phyloP scores from a whole-genome alignment of 2,329 filamentous ascomycete species.

The Septoria petroselini region DNA sequence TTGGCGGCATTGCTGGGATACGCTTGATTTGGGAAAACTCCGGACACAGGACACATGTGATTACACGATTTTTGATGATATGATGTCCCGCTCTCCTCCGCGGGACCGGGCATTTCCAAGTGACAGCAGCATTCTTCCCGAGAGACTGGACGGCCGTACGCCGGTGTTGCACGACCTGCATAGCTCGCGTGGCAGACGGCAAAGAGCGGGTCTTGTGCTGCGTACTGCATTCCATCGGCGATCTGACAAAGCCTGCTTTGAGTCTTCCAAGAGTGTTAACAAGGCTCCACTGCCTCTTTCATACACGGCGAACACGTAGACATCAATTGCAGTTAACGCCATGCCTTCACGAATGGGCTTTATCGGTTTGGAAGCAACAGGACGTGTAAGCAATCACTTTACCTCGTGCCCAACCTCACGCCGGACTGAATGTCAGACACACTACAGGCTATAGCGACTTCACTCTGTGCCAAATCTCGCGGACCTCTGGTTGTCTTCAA shows the following conservation, averaged over 20 bases:
- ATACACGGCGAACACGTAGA: neutral
- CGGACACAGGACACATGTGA: slow-evolving; percentile 1
- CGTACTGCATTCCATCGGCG: slow-evolving; percentile 3
- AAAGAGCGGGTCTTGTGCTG: slow-evolving; percentile 1
- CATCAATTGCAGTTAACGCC: neutral
- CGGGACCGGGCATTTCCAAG: neutral
- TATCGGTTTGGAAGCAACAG: neutral
- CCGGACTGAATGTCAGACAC: neutral
- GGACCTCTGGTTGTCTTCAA: slow-evolving; percentile 1
- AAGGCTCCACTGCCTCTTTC: too few relatives aligned
- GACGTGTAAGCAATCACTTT: slow-evolving; percentile 2
- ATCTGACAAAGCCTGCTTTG: too few relatives aligned
- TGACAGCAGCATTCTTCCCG: neutral
- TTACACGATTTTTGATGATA: too few relatives aligned
- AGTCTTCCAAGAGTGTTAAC: too few relatives aligned
- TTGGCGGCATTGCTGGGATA: slow-evolving; percentile 15
- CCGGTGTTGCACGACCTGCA: neutral
- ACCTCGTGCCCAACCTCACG: neutral
- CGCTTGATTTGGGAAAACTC: neutral
- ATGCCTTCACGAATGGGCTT: slow-evolving; percentile 5
- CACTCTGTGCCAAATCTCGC: neutral
- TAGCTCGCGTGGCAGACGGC: neutral
- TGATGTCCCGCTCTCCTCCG: too few relatives aligned
- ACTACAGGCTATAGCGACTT: slow-evolving; percentile 5
- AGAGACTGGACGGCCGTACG: neutral